Evolutionary conservation across 345 rosid genomes (phyloP), one percentile per base, ranked within the genome.

Genomic region (Cardiospermum halicacabum): DNA sequence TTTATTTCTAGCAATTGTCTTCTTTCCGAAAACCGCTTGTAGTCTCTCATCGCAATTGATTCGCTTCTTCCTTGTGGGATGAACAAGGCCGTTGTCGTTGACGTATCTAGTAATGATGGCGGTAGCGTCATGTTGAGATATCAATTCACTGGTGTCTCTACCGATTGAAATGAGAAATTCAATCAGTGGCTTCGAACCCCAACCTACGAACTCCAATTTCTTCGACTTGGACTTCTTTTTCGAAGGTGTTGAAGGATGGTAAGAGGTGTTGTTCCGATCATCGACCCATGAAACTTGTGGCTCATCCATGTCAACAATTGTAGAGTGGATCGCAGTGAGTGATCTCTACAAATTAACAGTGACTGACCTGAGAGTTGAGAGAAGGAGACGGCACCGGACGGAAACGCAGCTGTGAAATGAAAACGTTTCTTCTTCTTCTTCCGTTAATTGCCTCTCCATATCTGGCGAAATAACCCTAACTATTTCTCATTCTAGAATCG

Each of bases 141-240:
- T 81, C 56, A 67, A 67, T 36, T 66, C 47, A 4, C 60, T 7
- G 22, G 86, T 84, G 48, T 83, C 85, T 65, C 49, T 76, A 30
- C 84, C 88, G 53, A 85, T 69, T 0, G 80, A 77, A 21, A 77
- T 49, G 19, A 92, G 90, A 75, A 89, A 89, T 64, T 76, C 82
- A 49, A 81, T 71, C 13, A 92, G 92, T 3, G 75, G 85, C 26
- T 71, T 82, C 1, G 92, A 92, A n/a, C 89, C 96, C 96, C 96
- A 89, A 30, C 96, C 85, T 55, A 77, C 50, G 73, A 74, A 89
- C 32, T 81, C 81, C 62, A 68, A 25, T 47, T 77, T 77, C 79
- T 78, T 84, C 0, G 78, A 58, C 64, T 53, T 79, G 4, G 40
- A 73, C 72, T 80, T 89, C 63, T 87, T 81, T 71, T 80, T 87